Evolutionary conservation across 768 basidiomycete species (phyloP), one percentile per base, ranked within the genome.

Genomic region (Pleurotus tuber-regium): DNA sequence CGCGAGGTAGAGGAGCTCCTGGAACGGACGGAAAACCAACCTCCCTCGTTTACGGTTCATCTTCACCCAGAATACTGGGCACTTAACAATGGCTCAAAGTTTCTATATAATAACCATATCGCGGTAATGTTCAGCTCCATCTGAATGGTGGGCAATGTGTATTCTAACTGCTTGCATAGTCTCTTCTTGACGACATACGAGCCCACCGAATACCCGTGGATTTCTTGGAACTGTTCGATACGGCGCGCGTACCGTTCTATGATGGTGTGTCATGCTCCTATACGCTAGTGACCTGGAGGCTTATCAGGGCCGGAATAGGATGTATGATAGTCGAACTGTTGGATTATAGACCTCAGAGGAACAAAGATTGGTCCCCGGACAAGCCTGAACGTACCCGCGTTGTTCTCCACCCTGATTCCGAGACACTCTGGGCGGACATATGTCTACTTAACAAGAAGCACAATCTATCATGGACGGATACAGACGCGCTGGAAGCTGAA

Each of bases 261-360:
- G 87, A 92, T 64, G 91, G 90, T 89, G 53, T 23, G 75, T 40
- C 19, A 43, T 23, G 19, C 21, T 30, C 36, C 21, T 30, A 30
- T 10, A 38, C 46, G 14, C 50, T 47, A 24, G 41, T 21, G 39
- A 53, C 36, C 53, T 24, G 33, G 21, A 31, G 46, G 31, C 35
- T 46, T 46, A 24, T 18, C 25, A 23, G n/a, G 14, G 5, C 36
- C 40, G 46, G 29, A 1, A 4, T 47, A 93, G 91, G 91, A 30
- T 90, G 89, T 59, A 83, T 93, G 79, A 77, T 93, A 53, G 91
- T 92, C 1, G 90, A 93, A 63, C 75, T 92, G 21, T 71, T 87
- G 29, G 89, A 93, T 62, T 87, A 88, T 60, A 77, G 89, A 8
- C 81, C 83, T 5, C 74, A 78, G 50, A 76, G 70, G 61, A 65